These are phyloP conservation scores for Salix suchowensis DNA, from an alignment of 345 rosid species.

Conservation along the genomic window DNA sequence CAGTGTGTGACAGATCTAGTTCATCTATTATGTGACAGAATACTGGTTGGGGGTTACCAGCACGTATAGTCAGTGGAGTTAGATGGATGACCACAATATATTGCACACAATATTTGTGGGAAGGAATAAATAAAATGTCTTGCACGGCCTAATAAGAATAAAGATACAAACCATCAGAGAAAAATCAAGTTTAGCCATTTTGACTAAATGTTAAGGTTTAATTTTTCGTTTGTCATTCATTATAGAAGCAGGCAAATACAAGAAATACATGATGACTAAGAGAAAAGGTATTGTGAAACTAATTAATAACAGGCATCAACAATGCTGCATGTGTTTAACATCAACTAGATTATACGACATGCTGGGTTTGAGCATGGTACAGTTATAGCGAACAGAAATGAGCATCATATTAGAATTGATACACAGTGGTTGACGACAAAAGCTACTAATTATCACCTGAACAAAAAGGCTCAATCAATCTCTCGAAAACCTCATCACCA, in stretches of 20 bases:
- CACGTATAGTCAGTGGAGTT: neutral
- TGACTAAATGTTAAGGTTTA: neutral
- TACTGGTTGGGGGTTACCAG: neutral
- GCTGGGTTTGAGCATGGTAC: neutral
- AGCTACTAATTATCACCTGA: slow-evolving; percentile 43
- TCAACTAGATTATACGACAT: neutral
- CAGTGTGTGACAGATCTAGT: neutral
- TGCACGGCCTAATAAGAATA: neutral
- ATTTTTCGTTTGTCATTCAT: neutral
- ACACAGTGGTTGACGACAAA: neutral
- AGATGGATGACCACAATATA: neutral
- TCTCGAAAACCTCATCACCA: slow-evolving; percentile 90
- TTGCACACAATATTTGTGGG: neutral
- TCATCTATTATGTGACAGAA: neutral
- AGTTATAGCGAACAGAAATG: neutral
- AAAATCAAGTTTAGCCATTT: neutral
- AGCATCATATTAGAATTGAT: neutral
- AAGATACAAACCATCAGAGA: neutral
- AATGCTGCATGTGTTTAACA: neutral
- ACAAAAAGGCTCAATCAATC: slow-evolving; percentile 95
- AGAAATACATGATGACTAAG: neutral
- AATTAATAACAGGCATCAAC: neutral
- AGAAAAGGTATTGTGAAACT: neutral
- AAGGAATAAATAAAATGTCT: neutral
- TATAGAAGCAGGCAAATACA: neutral